Percentiles rank a stretch among this genome's conserved stretches.
These are phyloP conservation scores for Pisolithus tinctorius DNA, from an alignment of 768 basidiomycete genomes.

Conservation along the genomic window DNA sequence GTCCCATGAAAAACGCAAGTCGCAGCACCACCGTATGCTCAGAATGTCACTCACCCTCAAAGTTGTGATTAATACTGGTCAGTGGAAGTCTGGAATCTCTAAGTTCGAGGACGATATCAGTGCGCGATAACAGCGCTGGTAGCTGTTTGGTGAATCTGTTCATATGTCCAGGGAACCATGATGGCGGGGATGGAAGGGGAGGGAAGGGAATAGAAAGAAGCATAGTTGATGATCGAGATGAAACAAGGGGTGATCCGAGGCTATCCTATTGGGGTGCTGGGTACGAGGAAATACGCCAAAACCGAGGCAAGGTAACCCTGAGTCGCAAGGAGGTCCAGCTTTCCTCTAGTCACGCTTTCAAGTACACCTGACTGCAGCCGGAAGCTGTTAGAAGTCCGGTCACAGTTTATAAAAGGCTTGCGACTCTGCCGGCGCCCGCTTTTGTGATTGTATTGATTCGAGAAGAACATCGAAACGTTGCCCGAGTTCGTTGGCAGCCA, in stretches of 20 bases:
- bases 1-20: slow-evolving; percentile 1
- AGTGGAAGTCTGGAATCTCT: slow-evolving; percentile 90
- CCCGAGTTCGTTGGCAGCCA: no score
- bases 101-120: slow-evolving; percentile 90
- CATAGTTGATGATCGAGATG: slow-evolving; percentile 15
- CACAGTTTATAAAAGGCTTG: no score
- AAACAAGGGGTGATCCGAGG: slow-evolving; percentile 8
- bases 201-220: slow-evolving; percentile 34
- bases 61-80: slow-evolving; percentile 85
- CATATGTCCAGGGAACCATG: slow-evolving; percentile 98
- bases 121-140: slow-evolving; percentile 69
- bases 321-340: no score
- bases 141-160: slow-evolving; percentile 74
- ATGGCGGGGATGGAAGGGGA: slow-evolving; percentile 63
- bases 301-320: background rate
- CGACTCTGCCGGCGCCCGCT: no score
- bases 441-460: no score
- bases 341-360: background rate
- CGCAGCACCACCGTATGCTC: background rate
- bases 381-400: no score
- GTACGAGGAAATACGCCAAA: slow-evolving; percentile 5
- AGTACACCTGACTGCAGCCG: no score
- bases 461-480: no score
- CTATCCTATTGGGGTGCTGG: background rate
- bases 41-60: slow-evolving; percentile 58